Evolutionary conservation across 2,329 filamentous ascomycete species (phyloP), one percentile per base, ranked within the genome.

Genomic region (Neopestalotiopsis clavispora): DNA sequence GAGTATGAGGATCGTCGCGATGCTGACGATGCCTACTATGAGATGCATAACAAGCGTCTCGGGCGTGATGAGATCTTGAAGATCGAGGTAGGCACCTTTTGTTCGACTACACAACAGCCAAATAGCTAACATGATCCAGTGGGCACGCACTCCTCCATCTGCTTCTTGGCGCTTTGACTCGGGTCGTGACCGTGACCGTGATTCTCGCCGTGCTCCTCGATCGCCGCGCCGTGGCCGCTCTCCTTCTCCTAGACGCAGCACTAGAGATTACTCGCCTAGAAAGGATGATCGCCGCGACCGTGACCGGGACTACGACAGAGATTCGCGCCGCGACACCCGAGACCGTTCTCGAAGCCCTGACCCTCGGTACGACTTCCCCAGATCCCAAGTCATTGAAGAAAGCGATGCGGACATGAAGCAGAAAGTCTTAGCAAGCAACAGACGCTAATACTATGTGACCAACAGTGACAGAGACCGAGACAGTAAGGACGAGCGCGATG

Each of bases 1-100:
- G 96, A 99, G 84, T 99, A 99, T 82, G 96, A 99, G 86, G 97
- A 95, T 82, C 94, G 95, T 77, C 95, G 96, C 76, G 96, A 99
- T 86, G 95, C 96, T 72, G 96, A 99, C 82, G 96, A 99, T 84
- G 96, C 96, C 62, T 99, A 99, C 81, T 94, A 99, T 82, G 96
- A 99, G 85, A 99, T 99, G 96, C 96, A 99, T 80, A 98, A 98
- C 87, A 98, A 98, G 90, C 94, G 95, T 74, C 94, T 99, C 75
- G 95, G 94, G 62, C 92, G 95, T 72, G 96, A 99, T 79, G 96
- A 99, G 78, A 85, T 97, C 70, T 81, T 99, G 84, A 99, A 99
- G 86, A 98, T 99, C 74, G 96, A 99, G 89, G 96, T 97, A 84
- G 74, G 88, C 75, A 28, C 40, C 42, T 59, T n/a, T 30, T 57